Conservation (phyloP, 2,329 filamentous ascomycete genomes). For the Aspergillus tamarii region DNA sequence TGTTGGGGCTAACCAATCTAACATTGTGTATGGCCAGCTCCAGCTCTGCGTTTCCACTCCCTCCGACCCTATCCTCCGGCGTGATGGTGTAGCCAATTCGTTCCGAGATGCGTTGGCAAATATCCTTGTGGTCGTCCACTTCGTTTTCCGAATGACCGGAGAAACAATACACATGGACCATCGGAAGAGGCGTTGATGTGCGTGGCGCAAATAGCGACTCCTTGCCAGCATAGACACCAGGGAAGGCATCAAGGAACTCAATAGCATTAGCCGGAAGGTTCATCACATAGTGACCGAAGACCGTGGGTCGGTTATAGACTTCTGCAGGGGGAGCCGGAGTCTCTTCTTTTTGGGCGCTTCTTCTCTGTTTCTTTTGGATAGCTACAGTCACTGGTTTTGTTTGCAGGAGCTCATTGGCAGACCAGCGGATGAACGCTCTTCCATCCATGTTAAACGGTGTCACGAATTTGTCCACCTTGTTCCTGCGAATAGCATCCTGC, state of each 20-base stretch:
- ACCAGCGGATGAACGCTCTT: constrained; percentile 73
- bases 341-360: constrained; percentile 32
- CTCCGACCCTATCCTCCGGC: constrained; percentile 53
- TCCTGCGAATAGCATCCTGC: constrained; percentile 68
- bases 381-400: constrained; percentile 54
- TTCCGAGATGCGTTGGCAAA: constrained; percentile 68
- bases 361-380: constrained; percentile 44
- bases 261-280: constrained; percentile 91
- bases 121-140: constrained; percentile 59
- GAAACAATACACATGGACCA: constrained; percentile 96
- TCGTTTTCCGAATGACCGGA: constrained; percentile 79
- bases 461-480: constrained; percentile 80
- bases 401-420: constrained; percentile 60
- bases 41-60: constrained; percentile 61
- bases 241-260: constrained; percentile 76
- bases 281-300: constrained; percentile 95
- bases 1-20: constrained; percentile 86
- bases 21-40: constrained; percentile 66
- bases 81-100: constrained; percentile 64
- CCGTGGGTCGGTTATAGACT: constrained; percentile 57
- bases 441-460: constrained; percentile 82
- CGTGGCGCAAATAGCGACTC: constrained; percentile 67
- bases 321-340: constrained; percentile 29
- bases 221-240: constrained; percentile 76
- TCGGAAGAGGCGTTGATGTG: constrained; percentile 66